Base-by-base conservation (phyloP, 805 yeast species). In the Soucietia sequanensis region DNA sequence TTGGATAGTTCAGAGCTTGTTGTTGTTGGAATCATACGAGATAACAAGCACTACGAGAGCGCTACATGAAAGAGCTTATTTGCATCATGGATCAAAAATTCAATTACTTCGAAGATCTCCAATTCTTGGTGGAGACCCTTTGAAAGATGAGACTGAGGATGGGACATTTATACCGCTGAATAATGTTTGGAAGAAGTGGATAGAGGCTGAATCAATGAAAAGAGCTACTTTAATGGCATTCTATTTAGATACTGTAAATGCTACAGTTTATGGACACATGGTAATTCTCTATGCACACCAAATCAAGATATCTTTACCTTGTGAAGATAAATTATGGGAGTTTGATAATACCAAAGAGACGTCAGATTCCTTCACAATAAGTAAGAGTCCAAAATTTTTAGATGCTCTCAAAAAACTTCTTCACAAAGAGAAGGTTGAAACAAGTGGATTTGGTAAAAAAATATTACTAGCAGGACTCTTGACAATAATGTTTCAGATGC, bases 21-120 rank as follows among this genome's bases (percentile, higher is more conserved):
- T 84, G 31, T 52, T 87, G 42, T 54, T 87, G 12, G 95, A 86
- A 51, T 75, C 78, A 46, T 83, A 75, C 52, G 95, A 86, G 54
- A 84, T 85, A 51, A 70, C 79, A 37, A 76, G 81, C 42, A 65
- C 85, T 0, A 70, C 74, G 23, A 61, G 95, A 42, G 60, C 58
- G 24, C 52, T 84, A 33, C 95, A 86, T 54, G 95, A 85, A 54
- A 58, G 95, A 30, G 81, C 86, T 0, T 87, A 81, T 54, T 62
- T 87, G n/a, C 93, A 86, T 49, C 95, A 86, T 55, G 95, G 93
- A 4, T 80, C 93, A n/a, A 57, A 57, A 38, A 51, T 56, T 12
- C 60, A 56, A 34, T 27, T 57, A 9, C 38, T 54, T 6, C 33
- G 58, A 27, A 37, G 58, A 29, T 41, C 50, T 12, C 56, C 56